phyloP scores from a whole-genome alignment of 2,329 filamentous ascomycete species.

The Microdochium trichocladiopsis region DNA sequence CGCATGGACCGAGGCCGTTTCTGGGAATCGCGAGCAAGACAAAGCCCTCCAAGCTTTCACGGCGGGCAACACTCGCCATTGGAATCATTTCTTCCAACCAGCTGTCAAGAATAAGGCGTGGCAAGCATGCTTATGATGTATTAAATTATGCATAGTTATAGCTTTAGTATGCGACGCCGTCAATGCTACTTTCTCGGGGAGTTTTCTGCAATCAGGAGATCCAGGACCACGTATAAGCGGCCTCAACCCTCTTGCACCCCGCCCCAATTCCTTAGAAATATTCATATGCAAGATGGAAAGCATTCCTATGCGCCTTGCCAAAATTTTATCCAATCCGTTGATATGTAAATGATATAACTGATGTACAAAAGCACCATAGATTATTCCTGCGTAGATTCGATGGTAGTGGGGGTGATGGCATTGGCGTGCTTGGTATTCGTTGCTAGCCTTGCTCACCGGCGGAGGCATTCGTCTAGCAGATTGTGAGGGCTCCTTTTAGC shows the following conservation, averaged over 20 bases:
- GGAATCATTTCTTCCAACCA: no score
- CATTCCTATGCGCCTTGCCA: not conserved
- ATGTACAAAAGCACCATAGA: not conserved
- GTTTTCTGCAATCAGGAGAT: no score
- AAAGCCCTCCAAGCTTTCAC: no score
- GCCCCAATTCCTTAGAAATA: no score
- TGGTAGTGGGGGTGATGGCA: not conserved
- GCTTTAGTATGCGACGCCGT: slow-evolving; percentile 20
- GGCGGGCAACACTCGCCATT: no score
- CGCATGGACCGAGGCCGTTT: no score
- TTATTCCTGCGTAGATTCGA: not conserved
- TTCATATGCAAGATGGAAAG: no score
- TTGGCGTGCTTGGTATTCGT: not conserved
- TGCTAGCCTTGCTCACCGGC: not conserved
- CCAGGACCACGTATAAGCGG: no score
- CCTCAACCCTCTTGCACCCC: no score
- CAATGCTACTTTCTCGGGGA: no score
- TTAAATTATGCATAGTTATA: slow-evolving; percentile 10
- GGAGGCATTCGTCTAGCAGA: not conserved
- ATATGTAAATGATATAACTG: not conserved
- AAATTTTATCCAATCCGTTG: not conserved
- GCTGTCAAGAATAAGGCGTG: slow-evolving; percentile 1
- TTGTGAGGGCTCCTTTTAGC: slow-evolving; percentile 14
- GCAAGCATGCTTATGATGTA: slow-evolving; percentile 1
- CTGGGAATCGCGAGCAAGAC: no score